These are phyloP conservation scores for Ceratocystis destructans DNA, from an alignment of 2,329 filamentous ascomycete genomes.

Conservation along the genomic window DNA sequence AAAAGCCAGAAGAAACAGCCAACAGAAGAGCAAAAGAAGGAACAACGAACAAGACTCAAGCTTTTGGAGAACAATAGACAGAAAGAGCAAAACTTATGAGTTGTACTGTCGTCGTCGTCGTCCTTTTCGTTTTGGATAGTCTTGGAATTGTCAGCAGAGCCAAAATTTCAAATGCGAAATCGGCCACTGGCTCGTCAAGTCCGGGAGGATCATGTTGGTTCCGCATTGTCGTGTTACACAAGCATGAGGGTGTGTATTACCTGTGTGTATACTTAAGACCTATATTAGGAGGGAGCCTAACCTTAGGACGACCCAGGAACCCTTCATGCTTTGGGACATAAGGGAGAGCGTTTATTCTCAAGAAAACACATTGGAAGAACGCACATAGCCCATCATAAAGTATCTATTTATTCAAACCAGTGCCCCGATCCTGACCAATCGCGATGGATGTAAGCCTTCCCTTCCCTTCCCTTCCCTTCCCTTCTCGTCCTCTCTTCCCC, in stretches of 20 bases:
- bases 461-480: not conserved
- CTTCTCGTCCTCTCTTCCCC: not conserved
- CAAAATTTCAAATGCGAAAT: slow-evolving; percentile 16
- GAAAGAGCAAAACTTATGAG: not conserved
- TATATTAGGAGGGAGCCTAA: not conserved
- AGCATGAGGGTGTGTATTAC: not conserved
- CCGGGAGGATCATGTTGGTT: not conserved
- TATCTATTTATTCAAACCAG: not conserved
- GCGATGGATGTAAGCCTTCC: slow-evolving; percentile 24
- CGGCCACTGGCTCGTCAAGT: slow-evolving; percentile 5
- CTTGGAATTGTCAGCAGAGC: not conserved
- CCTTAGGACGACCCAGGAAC: not conserved
- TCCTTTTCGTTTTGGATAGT: not conserved
- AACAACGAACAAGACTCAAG: not conserved
- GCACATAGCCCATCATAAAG: not conserved
- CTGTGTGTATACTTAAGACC: not conserved
- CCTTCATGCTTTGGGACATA: not conserved
- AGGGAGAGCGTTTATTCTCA: not conserved
- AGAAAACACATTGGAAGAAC: not conserved
- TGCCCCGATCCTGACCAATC: not conserved
- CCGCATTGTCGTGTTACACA: not conserved
- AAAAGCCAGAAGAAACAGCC: too few relatives aligned
- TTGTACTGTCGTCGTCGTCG: not conserved
- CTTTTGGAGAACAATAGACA: not conserved
- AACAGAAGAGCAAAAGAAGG: not conserved